Evolutionary conservation across 2,329 filamentous ascomycete species (phyloP).

Genomic region (Ophiostoma piceae): DNA sequence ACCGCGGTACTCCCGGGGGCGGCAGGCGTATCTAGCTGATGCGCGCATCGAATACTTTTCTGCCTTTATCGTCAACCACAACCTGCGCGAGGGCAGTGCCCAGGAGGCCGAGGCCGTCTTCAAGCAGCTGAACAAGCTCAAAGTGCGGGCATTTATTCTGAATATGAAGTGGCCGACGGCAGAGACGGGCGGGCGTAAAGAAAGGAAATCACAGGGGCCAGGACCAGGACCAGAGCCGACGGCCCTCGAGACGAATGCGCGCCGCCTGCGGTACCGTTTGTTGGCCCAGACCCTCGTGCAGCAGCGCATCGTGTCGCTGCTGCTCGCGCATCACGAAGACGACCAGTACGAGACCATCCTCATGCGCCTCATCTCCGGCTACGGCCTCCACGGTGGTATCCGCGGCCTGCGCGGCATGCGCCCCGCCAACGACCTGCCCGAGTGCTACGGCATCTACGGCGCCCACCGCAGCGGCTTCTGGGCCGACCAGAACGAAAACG

Average conservation of each 20-base stretch:
- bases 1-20: no score
- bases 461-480: conserved; percentile 60
- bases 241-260: conserved; percentile 73
- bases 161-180: conserved; percentile 43
- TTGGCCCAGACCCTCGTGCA: conserved; percentile 58
- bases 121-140: conserved; percentile 35
- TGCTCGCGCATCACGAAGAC: conserved; percentile 82
- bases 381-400: conserved; percentile 59
- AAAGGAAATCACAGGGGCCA: no score
- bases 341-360: conserved; percentile 89
- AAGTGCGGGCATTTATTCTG: conserved; percentile 31
- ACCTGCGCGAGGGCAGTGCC: conserved; percentile 47
- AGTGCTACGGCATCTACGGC: conserved; percentile 70
- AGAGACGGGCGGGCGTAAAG: conserved; percentile 16
- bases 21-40: conserved; percentile 27
- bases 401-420: conserved; percentile 69
- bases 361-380: conserved; percentile 66
- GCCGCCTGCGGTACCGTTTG: conserved; percentile 65
- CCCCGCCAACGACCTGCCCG: conserved; percentile 64
- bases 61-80: conserved; percentile 54
- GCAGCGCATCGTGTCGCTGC: conserved; percentile 51
- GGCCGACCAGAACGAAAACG: conserved; percentile 40
- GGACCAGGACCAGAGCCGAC: conserved; percentile 35
- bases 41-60: conserved; percentile 40
- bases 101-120: conserved; percentile 49